Evolutionary conservation across 2,329 filamentous ascomycete genomes (phyloP).

Genomic region (Fusarium torulosum): DNA sequence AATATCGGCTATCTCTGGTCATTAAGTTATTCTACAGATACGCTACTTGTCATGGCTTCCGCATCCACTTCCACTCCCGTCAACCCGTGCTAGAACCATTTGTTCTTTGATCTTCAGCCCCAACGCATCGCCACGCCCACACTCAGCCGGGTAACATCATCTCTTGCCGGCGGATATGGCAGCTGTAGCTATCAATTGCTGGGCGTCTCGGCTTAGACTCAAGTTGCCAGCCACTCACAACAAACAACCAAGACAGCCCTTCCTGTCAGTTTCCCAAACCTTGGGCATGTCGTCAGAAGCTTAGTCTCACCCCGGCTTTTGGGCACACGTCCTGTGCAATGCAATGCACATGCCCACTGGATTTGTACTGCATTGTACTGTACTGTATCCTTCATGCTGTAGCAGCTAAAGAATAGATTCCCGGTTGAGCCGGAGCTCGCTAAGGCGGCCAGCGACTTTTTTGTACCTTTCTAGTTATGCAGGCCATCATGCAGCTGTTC

Average conservation of each 20-base stretch:
- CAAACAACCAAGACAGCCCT: slow-evolving; percentile 22
- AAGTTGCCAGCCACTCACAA: slow-evolving; percentile 17
- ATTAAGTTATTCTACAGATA: slow-evolving; percentile 2
- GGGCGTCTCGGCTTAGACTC: background rate
- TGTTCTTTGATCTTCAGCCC: slow-evolving; percentile 41
- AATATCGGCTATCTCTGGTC: slow-evolving; percentile 25
- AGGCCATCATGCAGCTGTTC: slow-evolving; percentile 22
- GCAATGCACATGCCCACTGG: slow-evolving; percentile 18
- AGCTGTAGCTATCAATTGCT: slow-evolving; percentile 11
- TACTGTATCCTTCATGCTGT: slow-evolving; percentile 14
- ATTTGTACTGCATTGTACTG: slow-evolving; percentile 16
- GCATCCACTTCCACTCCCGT: slow-evolving; percentile 43
- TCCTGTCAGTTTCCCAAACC: slow-evolving; percentile 6
- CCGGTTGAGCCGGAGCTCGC: slow-evolving; percentile 27
- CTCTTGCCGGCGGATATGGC: background rate
- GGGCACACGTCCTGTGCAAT: background rate
- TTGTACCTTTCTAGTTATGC: slow-evolving; percentile 34
- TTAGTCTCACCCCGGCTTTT: slow-evolving; percentile 7
- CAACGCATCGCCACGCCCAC: slow-evolving; percentile 38
- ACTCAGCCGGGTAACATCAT: slow-evolving; percentile 22
- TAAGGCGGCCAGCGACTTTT: slow-evolving; percentile 23
- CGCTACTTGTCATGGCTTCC: slow-evolving; percentile 27
- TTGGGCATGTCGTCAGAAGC: slow-evolving; percentile 15
- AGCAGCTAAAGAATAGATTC: slow-evolving; percentile 6
- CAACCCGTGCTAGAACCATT: slow-evolving; percentile 38